Base-by-base conservation (phyloP, 2,329 filamentous ascomycete species). In the Aspergillus carbonarius region DNA sequence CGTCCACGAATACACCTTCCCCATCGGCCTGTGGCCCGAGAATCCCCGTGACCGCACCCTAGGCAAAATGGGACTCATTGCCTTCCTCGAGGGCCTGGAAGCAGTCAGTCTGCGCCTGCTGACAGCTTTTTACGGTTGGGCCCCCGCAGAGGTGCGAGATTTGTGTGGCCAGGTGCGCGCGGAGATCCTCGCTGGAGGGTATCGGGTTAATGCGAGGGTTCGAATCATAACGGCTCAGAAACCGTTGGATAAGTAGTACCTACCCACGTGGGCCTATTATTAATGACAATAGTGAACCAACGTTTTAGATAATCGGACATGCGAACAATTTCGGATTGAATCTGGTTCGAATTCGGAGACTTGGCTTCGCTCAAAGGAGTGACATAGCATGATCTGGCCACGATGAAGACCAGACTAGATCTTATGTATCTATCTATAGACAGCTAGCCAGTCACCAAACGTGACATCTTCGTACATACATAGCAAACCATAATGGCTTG, bases 61-160 rank as follows among this genome's bases (percentile, higher is more conserved):
- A 20, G 76, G 76, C 6, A 78, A 79, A 57, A 77, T 79, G 76
- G 69, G 67, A 15, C 65, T 78, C 13, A 75, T 79, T 54, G 70
- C 72, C 5, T 59, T 73, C 20, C 60, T 78, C 15, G 77, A 79
- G 60, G 73, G 75, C 0, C 55, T 79, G 15, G 77, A 79, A 60
- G 75, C 76, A 3, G 61, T 66, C 37, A 72, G 72, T 47, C 58
- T 78, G 52, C 68, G 77, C 7, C 66, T 69, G 9, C 56, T 79
- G 44, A 78, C 76, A 3, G 65, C 65, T 17, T 66, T 63, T 12
- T 65, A 66, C 2, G 68, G 67, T 13, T 79, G 74, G 72, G 70
- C 66, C 5, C 61, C 64, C 23, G 72, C 73, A 4, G 66, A 67
- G 17, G 76, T 74, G 9, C 65, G 66, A 47, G 70, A 74, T 40